phyloP scores from a whole-genome alignment of 2,329 filamentous ascomycete species.

The Clathrospora elynae region DNA sequence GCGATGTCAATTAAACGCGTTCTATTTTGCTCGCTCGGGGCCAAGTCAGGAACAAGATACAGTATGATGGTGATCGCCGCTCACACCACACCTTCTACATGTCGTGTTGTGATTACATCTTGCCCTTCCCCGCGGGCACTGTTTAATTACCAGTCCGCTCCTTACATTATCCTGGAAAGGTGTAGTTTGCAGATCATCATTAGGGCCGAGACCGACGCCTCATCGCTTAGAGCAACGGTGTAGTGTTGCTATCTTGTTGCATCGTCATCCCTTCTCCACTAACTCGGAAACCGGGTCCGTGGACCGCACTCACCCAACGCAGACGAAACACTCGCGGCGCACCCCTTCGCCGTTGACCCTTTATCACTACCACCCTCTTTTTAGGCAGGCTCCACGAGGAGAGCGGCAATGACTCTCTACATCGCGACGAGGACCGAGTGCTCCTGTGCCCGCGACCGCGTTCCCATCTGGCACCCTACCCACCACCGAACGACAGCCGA shows the following conservation, averaged over 20 bases:
- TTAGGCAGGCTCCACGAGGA: slow-evolving; percentile 15
- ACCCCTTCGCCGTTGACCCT: slow-evolving; percentile 9
- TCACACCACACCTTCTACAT: too few relatives aligned
- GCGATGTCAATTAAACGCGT: too few relatives aligned
- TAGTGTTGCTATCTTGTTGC: slow-evolving; percentile 3
- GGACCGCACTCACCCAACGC: slow-evolving; percentile 16
- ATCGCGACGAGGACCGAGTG: slow-evolving; percentile 25
- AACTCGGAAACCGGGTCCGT: slow-evolving; percentile 17
- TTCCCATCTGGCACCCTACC: slow-evolving; percentile 1
- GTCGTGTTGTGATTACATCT: too few relatives aligned
- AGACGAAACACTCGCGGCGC: slow-evolving; percentile 13
- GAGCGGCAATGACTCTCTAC: slow-evolving; percentile 35
- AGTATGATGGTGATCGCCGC: too few relatives aligned
- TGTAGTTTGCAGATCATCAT: not conserved
- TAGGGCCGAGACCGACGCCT: not conserved
- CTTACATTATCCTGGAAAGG: too few relatives aligned
- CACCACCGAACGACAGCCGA: too few relatives aligned
- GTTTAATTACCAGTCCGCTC: too few relatives aligned
- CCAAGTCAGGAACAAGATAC: too few relatives aligned
- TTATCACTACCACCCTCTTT: slow-evolving; percentile 3
- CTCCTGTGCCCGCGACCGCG: slow-evolving; percentile 24
- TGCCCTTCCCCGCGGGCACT: too few relatives aligned
- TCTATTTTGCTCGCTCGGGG: too few relatives aligned
- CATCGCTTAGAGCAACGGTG: not conserved
- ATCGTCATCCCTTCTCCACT: slow-evolving; percentile 15